Evolutionary conservation across 352 stramenopile species (phyloP).

Genomic region (Globisporangium orthogonon): DNA sequence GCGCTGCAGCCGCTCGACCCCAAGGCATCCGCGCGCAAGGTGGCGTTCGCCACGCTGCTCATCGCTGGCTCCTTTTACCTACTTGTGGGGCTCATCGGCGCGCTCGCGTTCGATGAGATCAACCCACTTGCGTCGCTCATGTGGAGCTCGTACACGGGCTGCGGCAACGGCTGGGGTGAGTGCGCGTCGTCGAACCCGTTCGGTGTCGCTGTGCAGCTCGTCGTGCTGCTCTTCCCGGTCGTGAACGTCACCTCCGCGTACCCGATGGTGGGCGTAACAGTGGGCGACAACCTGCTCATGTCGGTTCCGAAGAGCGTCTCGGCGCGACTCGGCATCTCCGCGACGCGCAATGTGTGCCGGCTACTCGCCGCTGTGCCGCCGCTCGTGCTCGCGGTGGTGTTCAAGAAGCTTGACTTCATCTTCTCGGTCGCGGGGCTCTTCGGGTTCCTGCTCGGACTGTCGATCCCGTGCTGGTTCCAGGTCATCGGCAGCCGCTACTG

Average conservation of each 20-base stretch:
- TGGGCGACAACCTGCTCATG: conserved; percentile 85
- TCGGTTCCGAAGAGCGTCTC: conserved; percentile 66
- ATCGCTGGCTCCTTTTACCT: conserved; percentile 71
- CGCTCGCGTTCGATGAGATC: conserved; percentile 68
- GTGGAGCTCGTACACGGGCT: conserved; percentile 77
- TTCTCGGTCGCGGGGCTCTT: conserved; percentile 75
- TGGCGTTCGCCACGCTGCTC: conserved; percentile 57
- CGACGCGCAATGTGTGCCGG: conserved; percentile 52
- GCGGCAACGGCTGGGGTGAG: conserved; percentile 65
- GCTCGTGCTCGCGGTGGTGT: conserved; percentile 68
- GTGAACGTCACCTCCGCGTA: conserved; percentile 83
- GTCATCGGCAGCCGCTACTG: conserved; percentile 77
- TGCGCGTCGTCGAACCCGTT: conserved; percentile 42
- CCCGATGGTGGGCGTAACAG: conserved; percentile 77
- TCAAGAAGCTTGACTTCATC: conserved; percentile 87
- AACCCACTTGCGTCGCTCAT: conserved; percentile 76
- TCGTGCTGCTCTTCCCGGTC: conserved; percentile 80
- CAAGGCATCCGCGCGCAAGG: conserved; percentile 52
- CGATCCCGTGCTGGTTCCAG: conserved; percentile 83
- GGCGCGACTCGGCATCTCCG: conserved; percentile 29
- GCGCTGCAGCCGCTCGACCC: conserved; percentile 70
- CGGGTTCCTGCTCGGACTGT: conserved; percentile 68
- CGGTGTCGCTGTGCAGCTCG: conserved; percentile 58
- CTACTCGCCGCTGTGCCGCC: conserved; percentile 58
- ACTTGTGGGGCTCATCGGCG: conserved; percentile 63